A percentile compares a stretch with the other conserved stretches of the same genome.
These are phyloP conservation scores for Penicillium alfredii DNA, from an alignment of 495 filamentous ascomycete genomes.

Conservation along the genomic window DNA sequence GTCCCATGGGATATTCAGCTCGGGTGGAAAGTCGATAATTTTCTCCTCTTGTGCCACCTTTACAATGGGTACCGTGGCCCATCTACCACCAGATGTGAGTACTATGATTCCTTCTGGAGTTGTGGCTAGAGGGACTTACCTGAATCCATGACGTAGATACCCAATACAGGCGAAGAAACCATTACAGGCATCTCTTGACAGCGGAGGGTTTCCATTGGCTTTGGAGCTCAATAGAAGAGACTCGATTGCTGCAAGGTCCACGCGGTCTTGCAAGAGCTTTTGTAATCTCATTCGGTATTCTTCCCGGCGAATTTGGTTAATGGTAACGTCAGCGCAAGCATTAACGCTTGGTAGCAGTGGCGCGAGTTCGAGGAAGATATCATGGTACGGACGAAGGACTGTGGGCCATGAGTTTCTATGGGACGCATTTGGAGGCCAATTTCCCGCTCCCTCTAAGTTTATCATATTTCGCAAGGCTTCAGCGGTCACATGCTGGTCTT, in stretches of 20 bases:
- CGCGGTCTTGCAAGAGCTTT: background rate
- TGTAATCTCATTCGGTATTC: slow-evolving; percentile 1
- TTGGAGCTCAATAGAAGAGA: background rate
- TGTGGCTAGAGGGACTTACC: slow-evolving; percentile 6
- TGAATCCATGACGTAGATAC: slow-evolving; percentile 31
- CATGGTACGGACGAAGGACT: slow-evolving; percentile 27
- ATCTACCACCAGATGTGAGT: slow-evolving; percentile 16
- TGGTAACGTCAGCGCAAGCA: slow-evolving; percentile 18
- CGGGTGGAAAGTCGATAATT: slow-evolving; percentile 27
- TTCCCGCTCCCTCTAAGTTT: slow-evolving; percentile 28
- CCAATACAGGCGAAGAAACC: slow-evolving; percentile 35
- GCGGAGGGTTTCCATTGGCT: slow-evolving; percentile 12
- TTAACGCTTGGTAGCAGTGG: slow-evolving; percentile 17
- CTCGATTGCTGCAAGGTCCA: background rate
- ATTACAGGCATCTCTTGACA: slow-evolving; percentile 28
- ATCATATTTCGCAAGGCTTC: slow-evolving; percentile 8
- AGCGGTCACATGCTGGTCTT: no score
- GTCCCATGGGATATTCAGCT: slow-evolving; percentile 32
- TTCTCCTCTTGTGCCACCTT: slow-evolving; percentile 35
- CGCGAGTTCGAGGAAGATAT: slow-evolving; percentile 29
- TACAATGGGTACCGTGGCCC: slow-evolving; percentile 40
- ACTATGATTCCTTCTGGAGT: no score
- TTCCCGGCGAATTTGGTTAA: background rate
- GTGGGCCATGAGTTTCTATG: slow-evolving; percentile 15
- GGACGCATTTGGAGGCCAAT: slow-evolving; percentile 29